These are phyloP conservation scores for Sistotremastrum suecicum DNA, from an alignment of 768 basidiomycete genomes.

Conservation along the genomic window DNA sequence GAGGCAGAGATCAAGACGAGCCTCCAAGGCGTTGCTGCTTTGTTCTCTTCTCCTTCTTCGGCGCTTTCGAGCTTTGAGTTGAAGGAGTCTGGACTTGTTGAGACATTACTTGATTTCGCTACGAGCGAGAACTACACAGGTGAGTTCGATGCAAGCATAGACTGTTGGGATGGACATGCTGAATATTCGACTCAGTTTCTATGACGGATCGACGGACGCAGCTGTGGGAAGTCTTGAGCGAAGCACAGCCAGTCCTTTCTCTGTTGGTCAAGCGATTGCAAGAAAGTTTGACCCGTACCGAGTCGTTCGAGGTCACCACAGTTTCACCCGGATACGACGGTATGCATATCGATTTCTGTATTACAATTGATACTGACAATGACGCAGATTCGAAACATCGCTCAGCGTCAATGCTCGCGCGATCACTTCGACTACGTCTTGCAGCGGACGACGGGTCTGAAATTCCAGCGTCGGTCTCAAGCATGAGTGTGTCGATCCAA, in stretches of 20 bases:
- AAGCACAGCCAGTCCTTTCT: constrained; percentile 45
- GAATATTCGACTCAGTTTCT: constrained; percentile 33
- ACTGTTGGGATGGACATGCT: not conserved
- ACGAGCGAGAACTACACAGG: constrained; percentile 50
- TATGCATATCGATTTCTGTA: constrained; percentile 20
- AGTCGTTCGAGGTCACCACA: constrained; percentile 88
- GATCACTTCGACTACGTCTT: constrained; percentile 79
- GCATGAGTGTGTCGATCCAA: constrained; percentile 93
- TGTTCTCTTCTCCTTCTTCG: constrained; percentile 61
- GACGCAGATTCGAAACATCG: constrained; percentile 72
- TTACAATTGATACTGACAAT: not conserved
- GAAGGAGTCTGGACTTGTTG: constrained; percentile 85
- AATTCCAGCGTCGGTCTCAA: constrained; percentile 72
- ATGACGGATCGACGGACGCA: constrained; percentile 58
- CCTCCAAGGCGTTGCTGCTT: constrained; percentile 60
- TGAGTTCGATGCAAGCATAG: constrained; percentile 18
- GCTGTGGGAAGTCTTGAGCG: constrained; percentile 58
- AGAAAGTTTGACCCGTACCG: constrained; percentile 89
- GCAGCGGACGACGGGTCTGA: constrained; percentile 84
- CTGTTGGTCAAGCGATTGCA: constrained; percentile 91
- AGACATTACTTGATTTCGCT: constrained; percentile 70
- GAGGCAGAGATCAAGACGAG: constrained; percentile 52
- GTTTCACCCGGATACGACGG: constrained; percentile 75
- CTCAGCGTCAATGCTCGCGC: constrained; percentile 81
- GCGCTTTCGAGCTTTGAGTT: constrained; percentile 94